These are phyloP conservation scores for Lunularia cruciata DNA, from an alignment of 225 moss, liverwort and hornwort species.

Conservation along the genomic window DNA sequence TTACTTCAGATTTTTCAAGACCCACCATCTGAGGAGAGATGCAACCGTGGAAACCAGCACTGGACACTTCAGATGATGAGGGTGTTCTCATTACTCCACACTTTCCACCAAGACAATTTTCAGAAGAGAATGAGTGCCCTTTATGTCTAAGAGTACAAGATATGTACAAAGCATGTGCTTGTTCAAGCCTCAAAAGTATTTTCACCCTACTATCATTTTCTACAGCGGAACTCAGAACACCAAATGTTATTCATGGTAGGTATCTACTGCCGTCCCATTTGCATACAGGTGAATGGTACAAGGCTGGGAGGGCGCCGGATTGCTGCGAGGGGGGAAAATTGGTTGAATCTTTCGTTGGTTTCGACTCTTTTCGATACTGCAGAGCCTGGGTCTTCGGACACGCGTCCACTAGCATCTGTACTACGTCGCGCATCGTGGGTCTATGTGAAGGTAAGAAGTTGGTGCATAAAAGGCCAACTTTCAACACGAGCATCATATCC, in stretches of 20 bases:
- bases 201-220: neutral
- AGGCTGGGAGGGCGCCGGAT: neutral
- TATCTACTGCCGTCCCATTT: slow-evolving; percentile 12
- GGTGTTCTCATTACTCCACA: too few relatives aligned
- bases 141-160: neutral
- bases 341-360: neutral
- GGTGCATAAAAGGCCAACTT: slow-evolving; percentile 52
- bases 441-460: slow-evolving; percentile 40
- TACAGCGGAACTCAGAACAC: neutral
- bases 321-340: slow-evolving; percentile 5
- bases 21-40: too few relatives aligned
- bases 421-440: slow-evolving; percentile 50
- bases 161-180: slow-evolving; percentile 9
- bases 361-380: slow-evolving; percentile 3
- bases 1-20: too few relatives aligned
- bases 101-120: too few relatives aligned
- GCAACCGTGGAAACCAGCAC: too few relatives aligned
- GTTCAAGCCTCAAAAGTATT: neutral
- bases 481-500: slow-evolving; percentile 46
- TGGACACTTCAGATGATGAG: too few relatives aligned
- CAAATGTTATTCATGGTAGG: too few relatives aligned
- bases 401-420: slow-evolving; percentile 51
- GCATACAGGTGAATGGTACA: neutral
- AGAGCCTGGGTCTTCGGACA: slow-evolving; percentile 13
- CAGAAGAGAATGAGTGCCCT: too few relatives aligned